Conservation (phyloP, 169 alveolate genomes). For the Theileria annulata region DNA sequence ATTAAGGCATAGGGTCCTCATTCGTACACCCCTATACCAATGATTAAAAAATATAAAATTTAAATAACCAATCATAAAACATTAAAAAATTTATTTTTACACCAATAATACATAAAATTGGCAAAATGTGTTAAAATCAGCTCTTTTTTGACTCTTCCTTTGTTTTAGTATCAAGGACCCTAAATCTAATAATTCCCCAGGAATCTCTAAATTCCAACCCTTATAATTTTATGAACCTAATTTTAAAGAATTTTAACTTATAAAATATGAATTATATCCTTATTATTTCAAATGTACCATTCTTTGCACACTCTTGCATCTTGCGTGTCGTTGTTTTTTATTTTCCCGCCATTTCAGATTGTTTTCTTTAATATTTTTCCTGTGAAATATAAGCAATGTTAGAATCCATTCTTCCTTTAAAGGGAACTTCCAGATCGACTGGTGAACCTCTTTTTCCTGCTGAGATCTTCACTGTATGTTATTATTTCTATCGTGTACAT, state of each 20-base stretch:
- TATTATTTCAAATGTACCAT: background rate
- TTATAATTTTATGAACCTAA: no score
- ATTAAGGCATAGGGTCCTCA: background rate
- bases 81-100: no score
- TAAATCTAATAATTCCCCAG: no score
- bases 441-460: conserved; percentile 53
- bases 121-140: no score
- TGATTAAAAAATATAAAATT: background rate
- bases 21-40: conserved; percentile 10
- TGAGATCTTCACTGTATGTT: conserved; percentile 38
- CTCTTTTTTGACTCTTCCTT: no score
- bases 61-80: no score
- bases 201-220: no score
- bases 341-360: background rate
- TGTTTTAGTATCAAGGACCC: no score
- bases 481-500: background rate
- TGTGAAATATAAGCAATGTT: background rate
- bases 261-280: no score
- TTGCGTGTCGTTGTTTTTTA: background rate
- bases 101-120: no score
- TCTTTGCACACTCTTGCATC: background rate
- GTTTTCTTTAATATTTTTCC: background rate
- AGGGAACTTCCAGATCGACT: conserved; percentile 12
- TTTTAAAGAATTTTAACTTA: no score
- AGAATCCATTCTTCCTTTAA: conserved; percentile 4